phyloP scores from a whole-genome alignment of 371 early-diverging fungal genomes.

The Syncephalastrum contaminatum region DNA sequence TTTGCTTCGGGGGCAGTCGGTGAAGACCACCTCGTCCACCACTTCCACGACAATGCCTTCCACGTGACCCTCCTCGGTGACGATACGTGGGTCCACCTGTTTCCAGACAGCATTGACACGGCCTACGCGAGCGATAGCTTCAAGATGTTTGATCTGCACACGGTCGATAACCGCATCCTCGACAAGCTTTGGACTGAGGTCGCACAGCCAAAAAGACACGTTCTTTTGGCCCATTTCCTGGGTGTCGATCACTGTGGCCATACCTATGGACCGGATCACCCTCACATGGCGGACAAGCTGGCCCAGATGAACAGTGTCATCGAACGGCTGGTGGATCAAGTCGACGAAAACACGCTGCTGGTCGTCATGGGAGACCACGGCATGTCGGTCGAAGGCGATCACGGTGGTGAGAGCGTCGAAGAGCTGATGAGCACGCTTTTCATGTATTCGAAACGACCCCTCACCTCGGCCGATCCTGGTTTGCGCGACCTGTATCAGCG shows the following conservation, averaged over 20 bases:
- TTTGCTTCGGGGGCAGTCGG: conserved; percentile 82
- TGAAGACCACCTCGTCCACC: conserved; percentile 84
- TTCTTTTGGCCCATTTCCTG: conserved; percentile 87
- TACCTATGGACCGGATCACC: conserved; percentile 85
- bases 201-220: conserved; percentile 54
- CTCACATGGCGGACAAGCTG: conserved; percentile 83
- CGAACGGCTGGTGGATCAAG: conserved; percentile 55
- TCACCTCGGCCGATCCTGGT: conserved; percentile 19
- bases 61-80: conserved; percentile 80
- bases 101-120: conserved; percentile 62
- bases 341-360: conserved; percentile 88
- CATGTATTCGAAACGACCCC: conserved; percentile 61
- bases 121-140: conserved; percentile 82
- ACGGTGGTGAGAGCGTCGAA: conserved; percentile 93
- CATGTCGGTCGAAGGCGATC: conserved; percentile 97
- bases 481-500: conserved; percentile 13
- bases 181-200: conserved; percentile 50
- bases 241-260: conserved; percentile 98
- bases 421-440: conserved; percentile 89
- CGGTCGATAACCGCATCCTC: conserved; percentile 87
- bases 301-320: conserved; percentile 83
- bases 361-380: conserved; percentile 99
- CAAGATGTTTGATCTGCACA: conserved; percentile 91
- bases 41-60: conserved; percentile 43
- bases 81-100: conserved; percentile 92